Base-by-base conservation (phyloP, 495 filamentous ascomycete species). In the Lepraria neglecta region DNA sequence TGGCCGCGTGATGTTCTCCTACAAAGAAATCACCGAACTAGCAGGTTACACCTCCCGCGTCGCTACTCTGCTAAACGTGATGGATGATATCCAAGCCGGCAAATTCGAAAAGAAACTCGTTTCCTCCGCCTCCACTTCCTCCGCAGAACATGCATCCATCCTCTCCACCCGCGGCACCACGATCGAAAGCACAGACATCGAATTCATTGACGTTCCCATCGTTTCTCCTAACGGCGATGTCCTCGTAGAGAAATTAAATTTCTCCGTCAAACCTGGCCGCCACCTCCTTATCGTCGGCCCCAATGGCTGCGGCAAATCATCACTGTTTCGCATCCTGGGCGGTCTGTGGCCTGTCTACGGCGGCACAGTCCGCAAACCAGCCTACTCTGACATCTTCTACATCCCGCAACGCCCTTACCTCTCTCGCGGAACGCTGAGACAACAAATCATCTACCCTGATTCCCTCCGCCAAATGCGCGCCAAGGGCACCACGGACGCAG, bases 321-420 rank as follows among this genome's bases (percentile, higher is more conserved):
- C 87, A 21, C 82, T 98, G 5, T 98, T 98, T 78, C 84, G 94
- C 30, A 98, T 98, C 69, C 81, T 98, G 40, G 94, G 94, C 55
- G 94, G 94, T 9, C 82, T 98, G 1, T 98, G 94, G 94, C 94
- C 94, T n/a, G 95, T 97, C 38, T 97, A 97, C 74, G 94, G 94
- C 60, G 94, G 94, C 43, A 87, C 80, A 1, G 94, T 98, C 28
- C 82, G 86, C 66, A 97, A 96, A 70, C 94, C 95, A 6, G 84
- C 87, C 0, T 89, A 90, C 64, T 82, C 86, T 48, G 87, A 92
- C 67, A 97, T 98, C 69, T 98, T 97, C 78, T 98, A 98, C 75
- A 96, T 98, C 68, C 94, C 94, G 0, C 94, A 98, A 70, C 85
- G 94, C 1, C 94, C 94, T 0, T 98, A 98, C 69, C 80, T 98